phyloP scores from a whole-genome alignment of 2,329 filamentous ascomycete species.

The Exserohilum rostratum region DNA sequence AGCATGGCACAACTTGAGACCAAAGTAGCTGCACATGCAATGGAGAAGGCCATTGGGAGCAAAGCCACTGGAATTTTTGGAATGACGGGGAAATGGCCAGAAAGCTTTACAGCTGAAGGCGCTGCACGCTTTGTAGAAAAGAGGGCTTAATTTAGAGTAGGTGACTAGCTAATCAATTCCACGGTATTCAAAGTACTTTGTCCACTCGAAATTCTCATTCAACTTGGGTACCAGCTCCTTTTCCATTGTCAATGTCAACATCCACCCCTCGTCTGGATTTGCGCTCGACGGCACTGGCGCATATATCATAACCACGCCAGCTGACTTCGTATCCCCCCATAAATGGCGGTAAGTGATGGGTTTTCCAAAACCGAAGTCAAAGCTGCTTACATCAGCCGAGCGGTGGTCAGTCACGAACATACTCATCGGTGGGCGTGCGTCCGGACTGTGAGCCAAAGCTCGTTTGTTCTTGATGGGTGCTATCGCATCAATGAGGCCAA shows the following conservation, averaged over 20 bases:
- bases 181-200: background rate
- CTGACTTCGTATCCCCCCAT: background rate
- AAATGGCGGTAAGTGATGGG: background rate
- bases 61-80: conserved; percentile 18
- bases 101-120: conserved; percentile 5
- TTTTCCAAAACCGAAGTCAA: background rate
- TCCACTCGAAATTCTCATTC: background rate
- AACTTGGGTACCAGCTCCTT: background rate
- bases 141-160: background rate
- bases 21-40: conserved; percentile 34
- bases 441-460: background rate
- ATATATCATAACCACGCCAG: background rate
- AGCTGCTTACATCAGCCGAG: background rate
- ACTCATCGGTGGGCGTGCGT: background rate
- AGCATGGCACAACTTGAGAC: conserved; percentile 38
- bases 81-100: conserved; percentile 25
- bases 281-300: too few species aligned
- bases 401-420: background rate
- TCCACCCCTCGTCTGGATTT: background rate
- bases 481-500: background rate
- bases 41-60: conserved; percentile 18
- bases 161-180: background rate
- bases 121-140: background rate
- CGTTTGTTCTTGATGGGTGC: background rate
- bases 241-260: background rate